Percentiles rank a stretch among this genome's conserved stretches.
Conservation (phyloP, 805 yeast species). For the Candida bentonensis region DNA sequence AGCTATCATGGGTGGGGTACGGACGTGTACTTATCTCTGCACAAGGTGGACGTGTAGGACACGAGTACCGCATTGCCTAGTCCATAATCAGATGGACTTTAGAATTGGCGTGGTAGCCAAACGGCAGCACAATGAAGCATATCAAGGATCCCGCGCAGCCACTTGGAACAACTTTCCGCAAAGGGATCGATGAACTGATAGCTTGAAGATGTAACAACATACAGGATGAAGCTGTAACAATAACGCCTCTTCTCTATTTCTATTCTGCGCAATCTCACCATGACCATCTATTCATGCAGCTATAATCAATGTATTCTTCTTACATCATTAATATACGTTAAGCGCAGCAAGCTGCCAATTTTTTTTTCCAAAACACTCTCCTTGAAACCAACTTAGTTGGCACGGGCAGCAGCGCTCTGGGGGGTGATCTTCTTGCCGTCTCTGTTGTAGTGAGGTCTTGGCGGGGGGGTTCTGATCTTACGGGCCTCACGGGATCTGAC, state of each 20-base stretch:
- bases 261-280: no score
- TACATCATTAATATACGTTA: conserved; percentile 1
- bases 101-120: no score
- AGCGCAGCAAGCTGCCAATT: not conserved
- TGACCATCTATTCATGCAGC: no score
- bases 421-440: conserved; percentile 90
- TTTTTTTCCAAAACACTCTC: not conserved
- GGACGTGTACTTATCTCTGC: conserved; percentile 43
- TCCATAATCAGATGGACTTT: no score
- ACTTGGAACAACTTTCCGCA: no score
- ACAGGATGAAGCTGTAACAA: no score
- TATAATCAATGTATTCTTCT: not conserved
- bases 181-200: no score
- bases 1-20: conserved; percentile 69
- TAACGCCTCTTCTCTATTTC: no score
- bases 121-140: no score
- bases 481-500: conserved; percentile 99
- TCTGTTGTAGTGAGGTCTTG: conserved; percentile 95
- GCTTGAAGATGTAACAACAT: no score
- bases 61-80: no score
- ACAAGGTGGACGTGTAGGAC: not conserved
- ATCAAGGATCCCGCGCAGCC: no score
- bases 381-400: not conserved
- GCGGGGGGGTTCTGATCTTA: conserved; percentile 98
- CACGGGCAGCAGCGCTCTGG: conserved; percentile 68